These are phyloP conservation scores for Phytophthora uliginosa DNA, from an alignment of 352 stramenopile species.

Conservation along the genomic window DNA sequence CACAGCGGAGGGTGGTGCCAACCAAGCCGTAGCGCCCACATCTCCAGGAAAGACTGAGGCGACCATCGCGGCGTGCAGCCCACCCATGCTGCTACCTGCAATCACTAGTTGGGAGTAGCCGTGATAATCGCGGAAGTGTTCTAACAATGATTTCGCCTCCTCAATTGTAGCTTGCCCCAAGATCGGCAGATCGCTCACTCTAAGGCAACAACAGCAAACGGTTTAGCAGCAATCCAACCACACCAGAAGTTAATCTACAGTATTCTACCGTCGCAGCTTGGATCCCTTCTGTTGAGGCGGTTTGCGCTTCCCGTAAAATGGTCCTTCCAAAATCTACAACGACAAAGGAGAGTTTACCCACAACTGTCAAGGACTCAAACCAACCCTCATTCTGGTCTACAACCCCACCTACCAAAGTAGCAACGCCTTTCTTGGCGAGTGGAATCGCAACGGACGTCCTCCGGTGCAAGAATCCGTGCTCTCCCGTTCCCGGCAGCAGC, in stretches of 20 bases:
- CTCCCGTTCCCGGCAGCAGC: conserved; percentile 75
- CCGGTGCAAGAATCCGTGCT: conserved; percentile 84
- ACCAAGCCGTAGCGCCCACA: conserved; percentile 73
- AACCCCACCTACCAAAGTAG: conserved; percentile 57
- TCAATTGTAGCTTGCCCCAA: conserved; percentile 86
- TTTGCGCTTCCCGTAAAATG: conserved; percentile 82
- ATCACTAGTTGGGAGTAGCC: conserved; percentile 74
- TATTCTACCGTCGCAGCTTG: conserved; percentile 65
- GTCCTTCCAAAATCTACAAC: conserved; percentile 77
- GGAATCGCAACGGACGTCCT: conserved; percentile 71
- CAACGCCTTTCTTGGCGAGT: conserved; percentile 67
- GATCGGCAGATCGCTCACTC: conserved; percentile 80
- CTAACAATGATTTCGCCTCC: conserved; percentile 83
- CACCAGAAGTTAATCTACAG: background rate
- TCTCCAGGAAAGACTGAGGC: conserved; percentile 77
- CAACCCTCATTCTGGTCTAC: background rate
- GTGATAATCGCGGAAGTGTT: conserved; percentile 62
- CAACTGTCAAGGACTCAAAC: conserved; percentile 12
- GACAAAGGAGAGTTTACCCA: background rate
- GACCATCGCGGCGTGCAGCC: conserved; percentile 81
- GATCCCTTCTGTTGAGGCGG: conserved; percentile 76
- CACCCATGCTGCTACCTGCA: conserved; percentile 82
- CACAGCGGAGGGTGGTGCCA: conserved; percentile 75
- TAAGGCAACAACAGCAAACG: conserved; percentile 7
- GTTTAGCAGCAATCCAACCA: background rate